Evolutionary conservation across 2,329 filamentous ascomycete species (phyloP).

Genomic region (Cladophialophora psammophila): DNA sequence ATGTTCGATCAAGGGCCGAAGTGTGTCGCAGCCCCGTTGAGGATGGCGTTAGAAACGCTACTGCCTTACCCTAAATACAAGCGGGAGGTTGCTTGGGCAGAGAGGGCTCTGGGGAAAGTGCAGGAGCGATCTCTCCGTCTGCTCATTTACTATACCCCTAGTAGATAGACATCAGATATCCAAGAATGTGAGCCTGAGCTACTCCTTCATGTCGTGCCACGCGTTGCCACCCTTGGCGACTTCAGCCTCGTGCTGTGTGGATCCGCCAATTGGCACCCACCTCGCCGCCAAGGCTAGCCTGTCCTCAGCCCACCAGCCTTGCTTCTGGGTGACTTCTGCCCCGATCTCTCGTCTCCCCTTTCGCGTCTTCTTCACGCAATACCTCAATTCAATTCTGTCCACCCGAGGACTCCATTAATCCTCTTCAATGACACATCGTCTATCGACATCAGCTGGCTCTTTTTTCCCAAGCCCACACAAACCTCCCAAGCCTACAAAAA

Average conservation of each 20-base stretch:
- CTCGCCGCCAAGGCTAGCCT: slow-evolving; percentile 29
- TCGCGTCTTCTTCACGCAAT: not conserved
- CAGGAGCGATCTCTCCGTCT: slow-evolving; percentile 28
- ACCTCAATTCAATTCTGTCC: not conserved
- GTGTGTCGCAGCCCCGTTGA: slow-evolving; percentile 39
- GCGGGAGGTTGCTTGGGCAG: slow-evolving; percentile 30
- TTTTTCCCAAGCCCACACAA: not conserved
- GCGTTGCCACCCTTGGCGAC: not conserved
- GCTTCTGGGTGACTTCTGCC: not conserved
- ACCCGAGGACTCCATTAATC: not conserved
- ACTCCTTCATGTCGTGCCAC: not conserved
- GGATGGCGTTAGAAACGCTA: slow-evolving; percentile 41
- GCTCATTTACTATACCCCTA: slow-evolving; percentile 22
- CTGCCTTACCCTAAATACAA: slow-evolving; percentile 12
- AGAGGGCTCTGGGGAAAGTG: slow-evolving; percentile 23
- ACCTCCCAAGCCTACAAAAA: not conserved
- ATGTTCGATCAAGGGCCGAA: slow-evolving; percentile 35
- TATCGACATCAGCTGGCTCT: not conserved
- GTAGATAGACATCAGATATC: slow-evolving; percentile 4
- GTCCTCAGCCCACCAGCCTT: slow-evolving; percentile 21
- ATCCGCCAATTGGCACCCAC: not conserved
- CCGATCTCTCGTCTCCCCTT: not conserved
- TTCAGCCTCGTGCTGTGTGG: not conserved
- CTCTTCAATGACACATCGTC: not conserved
- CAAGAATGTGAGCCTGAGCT: not conserved